Evolutionary conservation across 208 protist species (phyloP).

Genomic region (Jaenimonas drosophilae): DNA sequence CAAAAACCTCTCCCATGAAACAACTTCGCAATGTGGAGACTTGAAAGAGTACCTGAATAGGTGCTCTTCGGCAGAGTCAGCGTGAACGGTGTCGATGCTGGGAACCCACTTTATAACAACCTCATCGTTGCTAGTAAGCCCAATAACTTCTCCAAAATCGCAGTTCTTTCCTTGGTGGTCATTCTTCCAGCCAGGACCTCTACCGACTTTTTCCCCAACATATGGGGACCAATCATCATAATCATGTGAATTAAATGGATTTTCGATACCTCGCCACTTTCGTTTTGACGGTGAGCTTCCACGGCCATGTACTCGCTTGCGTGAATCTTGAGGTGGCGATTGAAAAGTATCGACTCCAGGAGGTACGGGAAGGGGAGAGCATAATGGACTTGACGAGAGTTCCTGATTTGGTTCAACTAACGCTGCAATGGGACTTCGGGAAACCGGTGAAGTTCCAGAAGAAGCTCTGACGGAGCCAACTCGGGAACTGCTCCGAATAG

Average conservation of each 20-base stretch:
- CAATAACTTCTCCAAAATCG: constrained; percentile 67
- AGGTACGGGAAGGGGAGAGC: neutral
- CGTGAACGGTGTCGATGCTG: constrained; percentile 26
- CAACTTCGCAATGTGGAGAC: constrained; percentile 48
- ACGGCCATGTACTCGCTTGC: too few species aligned
- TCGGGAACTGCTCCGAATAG: constrained; percentile 19
- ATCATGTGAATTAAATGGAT: neutral
- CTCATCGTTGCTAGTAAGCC: constrained; percentile 33
- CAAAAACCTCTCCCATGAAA: constrained; percentile 42
- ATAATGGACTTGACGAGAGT: too few species aligned
- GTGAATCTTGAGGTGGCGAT: too few species aligned
- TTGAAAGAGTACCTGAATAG: constrained; percentile 65
- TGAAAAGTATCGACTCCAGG: neutral
- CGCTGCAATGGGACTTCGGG: too few species aligned
- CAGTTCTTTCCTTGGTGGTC: constrained; percentile 47
- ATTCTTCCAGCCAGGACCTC: constrained; percentile 60
- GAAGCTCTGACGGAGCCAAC: constrained; percentile 15
- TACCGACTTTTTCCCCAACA: constrained; percentile 55
- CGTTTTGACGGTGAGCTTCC: too few species aligned
- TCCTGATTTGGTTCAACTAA: too few species aligned
- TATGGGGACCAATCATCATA: constrained; percentile 33
- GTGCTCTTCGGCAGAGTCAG: constrained; percentile 10
- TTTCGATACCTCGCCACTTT: too few species aligned
- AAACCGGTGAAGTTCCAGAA: constrained; percentile 6
- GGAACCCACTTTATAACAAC: constrained; percentile 60